Base-by-base conservation (phyloP, 805 yeast species). In the Candida morakotiae region DNA sequence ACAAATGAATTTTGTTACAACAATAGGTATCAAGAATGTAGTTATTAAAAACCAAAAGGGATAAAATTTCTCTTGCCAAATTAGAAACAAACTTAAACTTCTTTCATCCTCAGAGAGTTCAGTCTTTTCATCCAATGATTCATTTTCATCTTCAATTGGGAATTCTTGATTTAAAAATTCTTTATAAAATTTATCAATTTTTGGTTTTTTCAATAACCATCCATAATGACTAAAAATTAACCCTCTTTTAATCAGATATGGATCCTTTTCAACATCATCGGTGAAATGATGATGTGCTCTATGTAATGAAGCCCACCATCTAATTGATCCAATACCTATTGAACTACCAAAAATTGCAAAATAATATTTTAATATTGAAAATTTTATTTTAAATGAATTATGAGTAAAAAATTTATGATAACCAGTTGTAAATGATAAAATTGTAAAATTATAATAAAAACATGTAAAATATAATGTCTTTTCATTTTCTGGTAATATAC, bases 251-350 rank as follows among this genome's bases (percentile, higher is more conserved):
- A 84, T 81, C 52, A 80, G 80, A 60, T 86, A 87, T 1, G 98
- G 97, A 58, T 89, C 98, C 50, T 75, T 73, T 42, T 86, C 95
- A 0, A 94, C 83, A 54, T 89, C 96, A 42, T 67, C 72, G 29
- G 93, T 81, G 58, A 35, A 85, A 41, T 91, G 77, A 60, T 89
- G 97, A 63, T 89, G 97, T 3, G 93, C 88, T 42, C 95, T 69
- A 65, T 89, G 98, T 31, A 85, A 71, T 11, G 81, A 69, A 16
- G 85, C 81, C 95, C 95, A 87, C 75, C 82, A 74, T 51, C 81
- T 71, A 9, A 81, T 77, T 2, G 86, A 73, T 4, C 95, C 95
- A 37, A 87, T 64, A 2, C 88, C 95, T 6, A 81, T 77, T 46
- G 86, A 82, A 13, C 82, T 64, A 5, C 91, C 89, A 30, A 79